These are phyloP conservation scores for Handroanthus guayacan DNA, from an alignment of 257 asterid species.

Conservation along the genomic window DNA sequence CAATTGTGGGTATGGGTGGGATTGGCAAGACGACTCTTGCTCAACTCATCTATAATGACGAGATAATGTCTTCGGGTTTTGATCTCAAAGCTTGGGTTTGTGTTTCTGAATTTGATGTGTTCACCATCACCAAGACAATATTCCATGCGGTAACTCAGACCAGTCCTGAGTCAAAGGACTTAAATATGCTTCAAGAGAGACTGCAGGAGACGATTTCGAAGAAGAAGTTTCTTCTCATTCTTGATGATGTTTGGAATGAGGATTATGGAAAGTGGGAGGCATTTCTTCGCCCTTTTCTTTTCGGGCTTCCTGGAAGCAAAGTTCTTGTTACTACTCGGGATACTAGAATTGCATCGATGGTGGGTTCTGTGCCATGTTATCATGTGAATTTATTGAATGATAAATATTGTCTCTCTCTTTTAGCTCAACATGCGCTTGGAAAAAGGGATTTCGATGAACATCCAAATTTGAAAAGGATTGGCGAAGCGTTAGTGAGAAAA, in stretches of 20 bases:
- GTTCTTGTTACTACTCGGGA: slow-evolving; percentile 49
- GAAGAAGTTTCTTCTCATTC: slow-evolving; percentile 41
- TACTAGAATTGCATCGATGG: slow-evolving; percentile 28
- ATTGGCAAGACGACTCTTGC: slow-evolving; percentile 52
- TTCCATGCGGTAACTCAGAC: background rate
- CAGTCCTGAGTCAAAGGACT: slow-evolving; percentile 35
- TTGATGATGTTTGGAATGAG: slow-evolving; percentile 52
- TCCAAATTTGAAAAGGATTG: slow-evolving; percentile 3
- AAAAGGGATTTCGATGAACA: background rate
- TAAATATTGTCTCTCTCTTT: slow-evolving; percentile 43
- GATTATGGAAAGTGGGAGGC: slow-evolving; percentile 34
- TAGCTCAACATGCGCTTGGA: slow-evolving; percentile 42
- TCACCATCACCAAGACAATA: slow-evolving; percentile 39
- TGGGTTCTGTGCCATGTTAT: slow-evolving; percentile 43
- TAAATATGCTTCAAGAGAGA: slow-evolving; percentile 41
- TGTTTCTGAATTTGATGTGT: slow-evolving; percentile 46
- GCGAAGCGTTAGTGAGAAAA: slow-evolving; percentile 40
- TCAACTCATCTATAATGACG: slow-evolving; percentile 41
- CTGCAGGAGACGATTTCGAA: slow-evolving; percentile 32
- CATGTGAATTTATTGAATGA: slow-evolving; percentile 40
- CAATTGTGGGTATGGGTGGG: slow-evolving; percentile 61
- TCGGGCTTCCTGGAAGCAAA: slow-evolving; percentile 44
- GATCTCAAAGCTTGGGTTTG: slow-evolving; percentile 44
- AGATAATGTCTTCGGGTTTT: background rate
- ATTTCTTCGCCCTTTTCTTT: slow-evolving; percentile 27